These are phyloP conservation scores for Talaromyces sp. DNA, from an alignment of 2,329 filamentous ascomycete species.

Conservation along the genomic window DNA sequence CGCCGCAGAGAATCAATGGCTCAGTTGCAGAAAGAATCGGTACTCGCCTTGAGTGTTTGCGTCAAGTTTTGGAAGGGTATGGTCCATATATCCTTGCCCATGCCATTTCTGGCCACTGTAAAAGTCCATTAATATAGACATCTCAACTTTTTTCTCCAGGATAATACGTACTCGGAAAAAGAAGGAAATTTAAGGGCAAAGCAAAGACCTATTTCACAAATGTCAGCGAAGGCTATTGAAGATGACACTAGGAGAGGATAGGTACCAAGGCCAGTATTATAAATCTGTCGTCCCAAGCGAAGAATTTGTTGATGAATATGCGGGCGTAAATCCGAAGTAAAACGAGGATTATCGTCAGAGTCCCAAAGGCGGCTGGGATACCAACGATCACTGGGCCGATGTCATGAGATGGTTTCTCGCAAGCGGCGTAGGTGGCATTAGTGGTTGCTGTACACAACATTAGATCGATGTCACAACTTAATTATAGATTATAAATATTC, in stretches of 20 bases:
- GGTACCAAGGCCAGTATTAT: conserved; percentile 15
- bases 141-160: background rate
- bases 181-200: conserved; percentile 13
- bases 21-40: background rate
- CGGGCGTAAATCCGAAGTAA: conserved; percentile 12
- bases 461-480: background rate
- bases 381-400: conserved; percentile 11
- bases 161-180: conserved; percentile 17
- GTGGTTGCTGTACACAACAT: conserved; percentile 11
- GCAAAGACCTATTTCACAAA: conserved; percentile 12
- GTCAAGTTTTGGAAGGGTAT: conserved; percentile 44
- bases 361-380: conserved; percentile 15
- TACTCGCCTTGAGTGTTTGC: conserved; percentile 13
- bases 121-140: background rate
- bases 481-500: background rate
- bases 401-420: conserved; percentile 11
- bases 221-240: background rate
- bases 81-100: conserved; percentile 47
- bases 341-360: conserved; percentile 16
- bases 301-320: conserved; percentile 15
- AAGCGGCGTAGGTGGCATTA: conserved; percentile 16
- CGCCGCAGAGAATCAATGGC: too few relatives aligned
- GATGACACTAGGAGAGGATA: background rate
- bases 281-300: conserved; percentile 17
- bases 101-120: conserved; percentile 37